A percentile compares a stretch with the other conserved stretches of the same genome.
These are phyloP conservation scores for Auriscalpium microsporum DNA, from an alignment of 768 basidiomycete genomes.

Conservation along the genomic window DNA sequence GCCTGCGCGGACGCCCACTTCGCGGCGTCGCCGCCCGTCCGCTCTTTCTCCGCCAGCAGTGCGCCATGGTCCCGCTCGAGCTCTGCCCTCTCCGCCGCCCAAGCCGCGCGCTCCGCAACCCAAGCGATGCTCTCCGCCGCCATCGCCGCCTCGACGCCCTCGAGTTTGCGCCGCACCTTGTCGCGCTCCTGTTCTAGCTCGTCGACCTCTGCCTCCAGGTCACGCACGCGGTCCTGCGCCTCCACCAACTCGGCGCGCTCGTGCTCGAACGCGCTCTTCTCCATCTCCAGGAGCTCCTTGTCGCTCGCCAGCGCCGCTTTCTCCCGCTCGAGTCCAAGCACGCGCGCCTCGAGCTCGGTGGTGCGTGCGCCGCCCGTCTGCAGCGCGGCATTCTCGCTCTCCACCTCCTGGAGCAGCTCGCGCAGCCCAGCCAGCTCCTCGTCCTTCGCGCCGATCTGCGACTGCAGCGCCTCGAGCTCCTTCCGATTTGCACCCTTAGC, in stretches of 20 bases:
- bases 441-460: slow-evolving; percentile 48
- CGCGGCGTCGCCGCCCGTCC: slow-evolving; percentile 38
- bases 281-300: slow-evolving; percentile 40
- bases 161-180: background rate
- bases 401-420: slow-evolving; percentile 53
- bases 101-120: background rate
- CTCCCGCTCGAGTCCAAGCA: slow-evolving; percentile 46
- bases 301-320: slow-evolving; percentile 50
- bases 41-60: slow-evolving; percentile 32
- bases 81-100: slow-evolving; percentile 16
- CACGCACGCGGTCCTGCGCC: slow-evolving; percentile 25
- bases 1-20: slow-evolving; percentile 45
- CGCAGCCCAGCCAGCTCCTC: slow-evolving; percentile 48
- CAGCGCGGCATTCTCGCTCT: slow-evolving; percentile 56
- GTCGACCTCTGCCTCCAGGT: slow-evolving; percentile 39
- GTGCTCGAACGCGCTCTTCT: slow-evolving; percentile 30
- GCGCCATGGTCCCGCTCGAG: slow-evolving; percentile 31
- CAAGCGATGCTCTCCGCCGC: slow-evolving; percentile 1
- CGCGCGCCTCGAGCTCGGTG: slow-evolving; percentile 37
- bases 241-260: slow-evolving; percentile 41
- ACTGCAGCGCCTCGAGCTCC: slow-evolving; percentile 49
- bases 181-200: slow-evolving; percentile 42
- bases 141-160: background rate
- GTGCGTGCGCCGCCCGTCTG: slow-evolving; percentile 30
- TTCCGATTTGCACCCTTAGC: slow-evolving; percentile 32